Evolutionary conservation across 768 basidiomycete species (phyloP).

Genomic region (Lyophyllum atratum): DNA sequence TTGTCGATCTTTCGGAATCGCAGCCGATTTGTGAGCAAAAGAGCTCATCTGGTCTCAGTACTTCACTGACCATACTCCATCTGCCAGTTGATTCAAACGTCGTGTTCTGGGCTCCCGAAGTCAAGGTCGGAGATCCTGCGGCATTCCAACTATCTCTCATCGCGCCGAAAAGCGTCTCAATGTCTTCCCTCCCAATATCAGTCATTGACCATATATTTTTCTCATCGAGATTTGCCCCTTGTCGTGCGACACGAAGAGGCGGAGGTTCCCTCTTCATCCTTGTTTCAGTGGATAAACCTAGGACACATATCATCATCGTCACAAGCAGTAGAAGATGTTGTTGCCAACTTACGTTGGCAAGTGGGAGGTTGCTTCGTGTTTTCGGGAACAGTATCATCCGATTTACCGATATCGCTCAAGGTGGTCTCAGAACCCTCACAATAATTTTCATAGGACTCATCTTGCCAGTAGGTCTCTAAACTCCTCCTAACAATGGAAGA

Average conservation of each 20-base stretch:
- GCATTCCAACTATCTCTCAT: constrained; percentile 77
- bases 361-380: constrained; percentile 57
- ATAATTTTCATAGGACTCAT: constrained; percentile 1
- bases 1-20: constrained; percentile 65
- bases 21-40: constrained; percentile 59
- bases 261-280: constrained; percentile 12
- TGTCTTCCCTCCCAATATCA: constrained; percentile 63
- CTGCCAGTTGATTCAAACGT: constrained; percentile 60
- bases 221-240: constrained; percentile 45
- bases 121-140: constrained; percentile 57
- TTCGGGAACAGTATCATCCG: constrained; percentile 57
- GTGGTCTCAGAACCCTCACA: constrained; percentile 24
- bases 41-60: constrained; percentile 1
- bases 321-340: constrained; percentile 22
- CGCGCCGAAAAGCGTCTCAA: constrained; percentile 47
- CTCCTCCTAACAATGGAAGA: constrained; percentile 56
- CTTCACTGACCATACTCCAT: constrained; percentile 9
- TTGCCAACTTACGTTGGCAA: constrained; percentile 59
- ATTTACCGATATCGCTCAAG: constrained; percentile 49
- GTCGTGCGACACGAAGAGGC: constrained; percentile 45
- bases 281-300: constrained; percentile 48
- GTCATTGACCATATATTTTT: constrained; percentile 63
- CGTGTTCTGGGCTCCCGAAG: constrained; percentile 72
- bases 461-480: constrained; percentile 41
- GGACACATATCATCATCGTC: constrained; percentile 35